Conservation (phyloP, 2,329 filamentous ascomycete genomes). For the Trichophyton simii region DNA sequence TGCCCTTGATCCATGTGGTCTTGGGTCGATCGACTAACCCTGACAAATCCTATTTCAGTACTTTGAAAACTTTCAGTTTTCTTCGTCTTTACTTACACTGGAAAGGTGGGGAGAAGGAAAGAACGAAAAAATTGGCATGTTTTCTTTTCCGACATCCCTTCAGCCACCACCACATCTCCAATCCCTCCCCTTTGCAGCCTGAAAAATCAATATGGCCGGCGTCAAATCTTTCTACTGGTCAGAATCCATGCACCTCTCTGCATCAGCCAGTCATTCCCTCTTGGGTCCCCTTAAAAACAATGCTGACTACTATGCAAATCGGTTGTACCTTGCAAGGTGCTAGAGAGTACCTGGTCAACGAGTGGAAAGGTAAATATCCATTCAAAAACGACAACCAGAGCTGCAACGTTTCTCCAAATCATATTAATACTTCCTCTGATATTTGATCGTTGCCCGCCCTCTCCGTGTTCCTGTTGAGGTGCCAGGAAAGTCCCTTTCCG, state of each 20-base stretch:
- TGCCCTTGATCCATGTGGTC: constrained; percentile 8
- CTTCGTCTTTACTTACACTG: neutral
- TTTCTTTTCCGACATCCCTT: constrained; percentile 5
- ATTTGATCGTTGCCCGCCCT: neutral
- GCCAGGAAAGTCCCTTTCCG: constrained; percentile 4
- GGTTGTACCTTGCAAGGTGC: constrained; percentile 5
- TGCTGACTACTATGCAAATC: constrained; percentile 1
- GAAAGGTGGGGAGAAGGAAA: constrained; percentile 1
- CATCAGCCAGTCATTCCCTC: constrained; percentile 5
- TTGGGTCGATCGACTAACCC: constrained; percentile 4
- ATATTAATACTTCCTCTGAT: constrained; percentile 1
- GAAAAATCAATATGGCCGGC: constrained; percentile 5
- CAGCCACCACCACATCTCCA: constrained; percentile 1
- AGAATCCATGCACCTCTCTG: constrained; percentile 2
- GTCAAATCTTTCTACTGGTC: neutral
- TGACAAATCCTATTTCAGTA: neutral
- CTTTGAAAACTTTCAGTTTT: neutral
- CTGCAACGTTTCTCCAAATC: constrained; percentile 5
- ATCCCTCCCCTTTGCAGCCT: neutral
- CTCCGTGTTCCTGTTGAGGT: constrained; percentile 2
- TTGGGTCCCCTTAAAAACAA: constrained; percentile 5
- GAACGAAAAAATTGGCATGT: neutral
- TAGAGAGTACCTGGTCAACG: constrained; percentile 2
- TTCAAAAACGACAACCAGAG: neutral
- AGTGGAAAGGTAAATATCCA: neutral